Conservation (phyloP, 2,329 filamentous ascomycete species). For the Didymella keratinophila region DNA sequence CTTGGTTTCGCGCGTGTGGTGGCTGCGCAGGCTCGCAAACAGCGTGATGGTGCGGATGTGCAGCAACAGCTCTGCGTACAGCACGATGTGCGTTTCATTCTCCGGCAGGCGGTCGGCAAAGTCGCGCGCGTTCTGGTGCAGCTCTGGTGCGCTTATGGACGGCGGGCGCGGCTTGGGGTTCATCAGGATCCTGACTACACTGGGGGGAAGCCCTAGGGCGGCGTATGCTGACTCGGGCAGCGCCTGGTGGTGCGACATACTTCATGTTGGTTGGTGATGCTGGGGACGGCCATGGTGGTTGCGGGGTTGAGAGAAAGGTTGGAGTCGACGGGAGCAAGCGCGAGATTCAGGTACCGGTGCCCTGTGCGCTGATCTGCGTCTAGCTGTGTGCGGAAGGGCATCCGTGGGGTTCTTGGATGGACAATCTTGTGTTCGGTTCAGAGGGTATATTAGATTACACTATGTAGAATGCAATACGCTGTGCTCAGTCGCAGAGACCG, state of each 20-base stretch:
- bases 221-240: constrained; percentile 49
- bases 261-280: constrained; percentile 31
- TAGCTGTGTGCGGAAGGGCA: constrained; percentile 10
- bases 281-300: constrained; percentile 31
- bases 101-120: constrained; percentile 34
- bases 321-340: constrained; percentile 13
- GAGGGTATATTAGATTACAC: constrained; percentile 25
- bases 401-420: not conserved
- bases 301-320: constrained; percentile 16
- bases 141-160: constrained; percentile 40
- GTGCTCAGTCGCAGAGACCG: not conserved
- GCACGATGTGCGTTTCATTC: constrained; percentile 45
- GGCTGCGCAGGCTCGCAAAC: constrained; percentile 60
- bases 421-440: not conserved
- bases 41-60: constrained; percentile 68
- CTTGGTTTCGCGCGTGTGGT: constrained; percentile 54
- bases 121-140: constrained; percentile 40
- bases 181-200: constrained; percentile 44
- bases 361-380: constrained; percentile 13
- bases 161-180: constrained; percentile 39
- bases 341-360: constrained; percentile 6
- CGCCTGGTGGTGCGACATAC: constrained; percentile 39
- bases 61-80: constrained; percentile 68
- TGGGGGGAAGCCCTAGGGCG: constrained; percentile 43
- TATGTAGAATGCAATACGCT: constrained; percentile 16